phyloP scores from a whole-genome alignment of 495 filamentous ascomycete genomes.

The Terfezia boudieri region DNA sequence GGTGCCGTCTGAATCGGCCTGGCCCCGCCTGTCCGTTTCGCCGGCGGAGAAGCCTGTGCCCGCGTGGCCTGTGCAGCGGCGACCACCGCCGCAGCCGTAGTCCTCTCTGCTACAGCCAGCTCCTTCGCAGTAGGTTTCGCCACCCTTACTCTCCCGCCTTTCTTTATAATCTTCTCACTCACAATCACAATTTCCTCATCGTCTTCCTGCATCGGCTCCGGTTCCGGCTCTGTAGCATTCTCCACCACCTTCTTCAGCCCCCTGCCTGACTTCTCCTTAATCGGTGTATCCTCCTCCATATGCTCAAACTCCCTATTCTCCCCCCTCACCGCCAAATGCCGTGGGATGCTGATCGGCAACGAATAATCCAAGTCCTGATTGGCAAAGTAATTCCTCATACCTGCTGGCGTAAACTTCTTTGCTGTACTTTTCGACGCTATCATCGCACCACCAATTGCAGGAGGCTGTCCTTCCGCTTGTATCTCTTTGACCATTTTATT shows the following conservation, averaged over 20 bases:
- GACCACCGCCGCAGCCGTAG: neutral
- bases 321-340: constrained; percentile 7
- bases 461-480: constrained; percentile 7
- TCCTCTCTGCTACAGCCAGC: neutral
- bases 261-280: constrained; percentile 6
- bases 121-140: neutral
- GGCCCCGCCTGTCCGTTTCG: neutral
- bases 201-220: neutral
- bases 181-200: neutral
- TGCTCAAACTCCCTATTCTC: constrained; percentile 1
- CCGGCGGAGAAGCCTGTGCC: neutral
- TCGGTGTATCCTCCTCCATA: constrained; percentile 1
- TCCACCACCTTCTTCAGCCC: constrained; percentile 1
- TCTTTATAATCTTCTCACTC: neutral
- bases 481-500: constrained; percentile 9
- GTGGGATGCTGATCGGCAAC: constrained; percentile 12
- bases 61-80: neutral
- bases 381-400: constrained; percentile 1
- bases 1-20: neutral
- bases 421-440: constrained; percentile 1
- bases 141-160: neutral
- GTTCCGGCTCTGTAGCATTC: neutral
- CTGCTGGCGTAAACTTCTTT: neutral
- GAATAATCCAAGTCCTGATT: constrained; percentile 10
- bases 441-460: constrained; percentile 6